Base-by-base conservation (phyloP, 208 protist species). In the Endotrypanum monterogeii region DNA sequence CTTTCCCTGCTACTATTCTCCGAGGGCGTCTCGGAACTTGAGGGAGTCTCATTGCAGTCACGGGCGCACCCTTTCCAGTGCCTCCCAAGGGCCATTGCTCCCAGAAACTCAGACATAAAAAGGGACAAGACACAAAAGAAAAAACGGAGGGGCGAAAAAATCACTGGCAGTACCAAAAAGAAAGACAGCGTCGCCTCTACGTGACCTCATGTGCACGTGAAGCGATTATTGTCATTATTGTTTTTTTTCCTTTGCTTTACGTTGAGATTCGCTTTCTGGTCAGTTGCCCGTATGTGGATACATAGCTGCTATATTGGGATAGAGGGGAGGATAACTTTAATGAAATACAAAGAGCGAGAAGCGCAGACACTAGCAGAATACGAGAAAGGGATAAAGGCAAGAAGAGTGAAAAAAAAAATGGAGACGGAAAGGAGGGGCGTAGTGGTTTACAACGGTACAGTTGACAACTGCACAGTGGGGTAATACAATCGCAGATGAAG, bases 131-230 rank as follows among this genome's bases (percentile, higher is more conserved):
- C 3, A 63, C 20, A 56, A 66, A 69, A 8, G 25, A 32, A 48
- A 2, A 58, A n/a, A n/a, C n/a, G 50, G 76, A 76, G 14, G 12
- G 57, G 7, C 65, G 41, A 14, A 77, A 56, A 2, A 65, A 73
- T 18, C 35, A 52, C 44, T 35, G 35, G n/a, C 58, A 5, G 25
- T 5, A 30, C 14, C 30, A 30, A 16, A 35, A 61, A 61, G n/a
- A 18, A 25, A 37, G 11, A 16, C 30, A 11, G 20, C 56, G 3
- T 35, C 11, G 14, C 14, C 23, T 23, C 18, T 55, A 20, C 14
- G 18, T 55, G 51, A 25, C 51, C n/a, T 16, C 5, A 11, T 55
- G 14, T 20, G 51, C 7, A n/a, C n/a, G 51, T 55, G 51, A 55
- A n/a, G 18, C 14, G 18, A 18, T 20, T 16, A 20, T 9, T 51